Percentiles rank a stretch among this genome's conserved stretches.
phyloP scores from a whole-genome alignment of 495 filamentous ascomycete species.

The Bathelium albidoporum region DNA sequence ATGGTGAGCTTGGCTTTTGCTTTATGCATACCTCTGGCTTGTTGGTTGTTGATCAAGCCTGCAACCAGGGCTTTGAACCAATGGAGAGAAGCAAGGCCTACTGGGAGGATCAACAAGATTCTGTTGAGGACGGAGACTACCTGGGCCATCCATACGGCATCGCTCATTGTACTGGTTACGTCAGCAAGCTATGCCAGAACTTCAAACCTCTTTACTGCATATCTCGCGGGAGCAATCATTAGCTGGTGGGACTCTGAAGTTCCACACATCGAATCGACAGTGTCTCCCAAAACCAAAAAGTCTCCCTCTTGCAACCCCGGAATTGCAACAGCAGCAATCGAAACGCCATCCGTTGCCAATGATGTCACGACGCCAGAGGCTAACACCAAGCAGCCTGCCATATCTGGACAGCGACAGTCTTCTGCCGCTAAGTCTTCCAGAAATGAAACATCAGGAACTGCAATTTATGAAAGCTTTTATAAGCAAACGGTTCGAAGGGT shows the following conservation, averaged over 20 bases:
- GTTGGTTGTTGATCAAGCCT: slow-evolving; percentile 37
- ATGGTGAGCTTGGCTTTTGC: slow-evolving; percentile 49
- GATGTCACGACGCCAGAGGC: neutral
- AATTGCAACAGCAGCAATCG: neutral
- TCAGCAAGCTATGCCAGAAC: slow-evolving; percentile 53
- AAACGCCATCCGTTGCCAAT: neutral
- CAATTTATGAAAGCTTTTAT: slow-evolving; percentile 50
- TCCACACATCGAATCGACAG: slow-evolving; percentile 6
- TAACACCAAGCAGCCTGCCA: neutral
- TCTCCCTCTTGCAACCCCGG: neutral
- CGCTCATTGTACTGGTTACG: slow-evolving; percentile 47
- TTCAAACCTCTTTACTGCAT: slow-evolving; percentile 61
- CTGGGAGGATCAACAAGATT: neutral
- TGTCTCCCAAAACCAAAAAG: neutral
- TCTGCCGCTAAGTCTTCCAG: neutral
- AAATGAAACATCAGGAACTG: slow-evolving; percentile 20
- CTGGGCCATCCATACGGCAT: slow-evolving; percentile 33
- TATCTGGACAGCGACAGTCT: neutral
- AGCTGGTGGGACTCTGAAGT: slow-evolving; percentile 43
- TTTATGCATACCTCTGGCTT: slow-evolving; percentile 36
- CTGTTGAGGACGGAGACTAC: neutral
- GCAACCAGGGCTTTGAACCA: slow-evolving; percentile 19
- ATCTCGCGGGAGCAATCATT: slow-evolving; percentile 51
- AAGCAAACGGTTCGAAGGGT: slow-evolving; percentile 40
- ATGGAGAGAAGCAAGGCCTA: slow-evolving; percentile 9